A percentile compares a stretch with the other conserved stretches of the same genome.
Evolutionary conservation across 306 rosid species (phyloP).

Genomic region (Glycine tomentella): DNA sequence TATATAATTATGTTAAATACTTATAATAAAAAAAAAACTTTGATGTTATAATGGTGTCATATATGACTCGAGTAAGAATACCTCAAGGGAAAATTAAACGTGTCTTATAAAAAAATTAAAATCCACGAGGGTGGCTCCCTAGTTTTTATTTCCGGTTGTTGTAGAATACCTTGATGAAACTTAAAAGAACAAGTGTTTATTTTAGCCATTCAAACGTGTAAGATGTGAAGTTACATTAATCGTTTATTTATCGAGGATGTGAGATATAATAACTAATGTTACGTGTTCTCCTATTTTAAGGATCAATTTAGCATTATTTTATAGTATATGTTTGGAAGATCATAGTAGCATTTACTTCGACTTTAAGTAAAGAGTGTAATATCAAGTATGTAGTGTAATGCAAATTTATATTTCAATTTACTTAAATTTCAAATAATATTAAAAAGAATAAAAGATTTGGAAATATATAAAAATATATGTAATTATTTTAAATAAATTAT

Average conservation of each 20-base stretch:
- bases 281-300: neutral
- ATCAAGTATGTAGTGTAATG: neutral
- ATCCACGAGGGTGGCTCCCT: too few relatives aligned
- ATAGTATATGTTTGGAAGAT: neutral
- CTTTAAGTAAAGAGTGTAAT: neutral
- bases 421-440: neutral
- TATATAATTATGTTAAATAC: too few relatives aligned
- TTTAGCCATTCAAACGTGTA: neutral
- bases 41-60: too few relatives aligned
- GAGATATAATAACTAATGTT: neutral
- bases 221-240: neutral
- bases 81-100: too few relatives aligned
- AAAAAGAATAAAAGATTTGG: neutral
- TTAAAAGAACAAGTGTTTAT: neutral
- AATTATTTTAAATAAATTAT: too few relatives aligned
- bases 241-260: neutral
- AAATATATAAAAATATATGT: neutral
- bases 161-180: neutral
- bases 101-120: too few relatives aligned
- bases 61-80: too few relatives aligned
- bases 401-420: neutral
- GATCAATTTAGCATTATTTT: neutral
- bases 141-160: neutral
- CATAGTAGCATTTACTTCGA: neutral
- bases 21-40: too few relatives aligned